Base-by-base conservation (phyloP, 73 alveolate species). In the Stentor roeselii region DNA sequence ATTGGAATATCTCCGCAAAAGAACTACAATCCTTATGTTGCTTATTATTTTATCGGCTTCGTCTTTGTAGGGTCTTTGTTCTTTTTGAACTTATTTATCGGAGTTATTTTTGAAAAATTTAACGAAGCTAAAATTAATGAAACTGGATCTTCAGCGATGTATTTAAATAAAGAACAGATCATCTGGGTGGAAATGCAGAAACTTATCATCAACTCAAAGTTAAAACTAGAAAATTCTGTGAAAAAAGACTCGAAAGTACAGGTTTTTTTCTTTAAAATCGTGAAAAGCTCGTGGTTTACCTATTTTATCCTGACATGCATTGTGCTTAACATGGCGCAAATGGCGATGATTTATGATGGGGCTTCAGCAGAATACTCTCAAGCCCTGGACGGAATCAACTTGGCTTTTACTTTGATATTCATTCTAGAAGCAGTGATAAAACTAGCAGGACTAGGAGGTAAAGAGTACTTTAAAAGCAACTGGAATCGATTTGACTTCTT, bases 161-260 rank as follows among this genome's bases (percentile, higher is more conserved):
- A 31, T 11, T 76, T 90, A 11, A 87, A 92, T 27, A 34, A 82
- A 60, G 92, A 88, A 60, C 89, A 90, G 78, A 58, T 78, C 35
- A 41, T 76, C 27, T 92, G 97, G 95, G 39, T 84, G 15, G 97
- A 92, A 75, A 42, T 90, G 82, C 84, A 90, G 78, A 87, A 87
- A 59, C 59, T 92, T 83, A 92, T 92, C 3, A 74, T 90, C 3
- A 40, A 83, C 31, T 82, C 97, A 0, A 93, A 93, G 74, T 92
- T 95, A 0, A 92, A 91, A 39, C 78, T 93, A 3, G 93, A 93
- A 36, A 60, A 87, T 3, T 76, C 88, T 11, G 80, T 82, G 50
- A 75, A 35, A 31, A 67, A 21, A 27, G 36, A 59, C 11, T 58
- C n/a, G n/a, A 11, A 84, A 11, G 21, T 80, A 1, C 83, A 84